Conservation (phyloP, 805 yeast species). For the Wickerhamomyces pijperi region DNA sequence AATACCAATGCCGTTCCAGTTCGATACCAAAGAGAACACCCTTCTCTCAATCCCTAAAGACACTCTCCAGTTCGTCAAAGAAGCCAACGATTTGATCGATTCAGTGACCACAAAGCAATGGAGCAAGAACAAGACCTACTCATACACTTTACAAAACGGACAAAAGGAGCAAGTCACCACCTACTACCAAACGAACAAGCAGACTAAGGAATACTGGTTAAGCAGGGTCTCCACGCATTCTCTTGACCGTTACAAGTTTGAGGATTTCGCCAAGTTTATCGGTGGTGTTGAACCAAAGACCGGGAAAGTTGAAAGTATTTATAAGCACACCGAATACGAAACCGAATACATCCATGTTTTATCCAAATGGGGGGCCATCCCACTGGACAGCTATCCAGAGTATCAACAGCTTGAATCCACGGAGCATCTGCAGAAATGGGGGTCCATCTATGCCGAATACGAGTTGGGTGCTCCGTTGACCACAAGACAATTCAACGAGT, state of each 20-base stretch:
- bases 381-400: constrained; percentile 12
- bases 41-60: constrained; percentile 10
- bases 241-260: constrained; percentile 15
- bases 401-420: constrained; percentile 4
- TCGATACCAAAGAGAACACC: constrained; percentile 8
- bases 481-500: constrained; percentile 27
- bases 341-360: constrained; percentile 24
- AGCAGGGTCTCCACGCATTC: constrained; percentile 20
- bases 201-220: constrained; percentile 22
- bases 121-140: constrained; percentile 23
- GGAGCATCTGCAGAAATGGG: constrained; percentile 15
- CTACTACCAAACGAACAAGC: constrained; percentile 15
- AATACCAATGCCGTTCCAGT: constrained; percentile 9
- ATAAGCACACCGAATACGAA: constrained; percentile 23
- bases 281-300: constrained; percentile 17
- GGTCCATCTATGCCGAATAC: constrained; percentile 22
- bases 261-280: constrained; percentile 17
- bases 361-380: constrained; percentile 15
- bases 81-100: constrained; percentile 17
- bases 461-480: constrained; percentile 25
- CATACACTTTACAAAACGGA: constrained; percentile 17
- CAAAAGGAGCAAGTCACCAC: constrained; percentile 21
- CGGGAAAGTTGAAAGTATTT: constrained; percentile 15
- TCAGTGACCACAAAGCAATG: constrained; percentile 15
- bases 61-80: constrained; percentile 8